Base-by-base conservation (phyloP, 2,329 filamentous ascomycete species). In the Colletotrichum nymphaeae region DNA sequence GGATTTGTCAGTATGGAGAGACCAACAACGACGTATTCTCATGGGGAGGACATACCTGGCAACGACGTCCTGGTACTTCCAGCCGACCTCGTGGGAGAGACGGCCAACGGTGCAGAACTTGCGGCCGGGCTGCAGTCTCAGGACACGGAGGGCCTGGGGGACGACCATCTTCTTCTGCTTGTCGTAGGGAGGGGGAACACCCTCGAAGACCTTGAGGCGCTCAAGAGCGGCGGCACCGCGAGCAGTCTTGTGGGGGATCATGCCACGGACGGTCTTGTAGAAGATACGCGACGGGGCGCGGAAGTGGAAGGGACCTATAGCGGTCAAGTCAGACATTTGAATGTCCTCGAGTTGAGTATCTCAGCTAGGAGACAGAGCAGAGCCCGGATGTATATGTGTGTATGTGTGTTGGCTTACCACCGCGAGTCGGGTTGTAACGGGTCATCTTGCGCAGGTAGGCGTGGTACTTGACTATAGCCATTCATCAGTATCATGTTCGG, bases 31-130 rank as follows among this genome's bases (percentile, higher is more conserved):
- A 30, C 1, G 28, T 9, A 30, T 30, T 30, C 28, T 30, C 28
- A 1, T 9, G 8, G 7, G 28, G 11, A 26, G 24, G 24, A 32
- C 32, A 83, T 89, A 98, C 95, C 94, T 95, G 83, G 93, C 93
- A 89, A 99, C 97, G 84, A 99, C 95, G 86, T 98, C 96, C 92
- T 98, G 94, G 93, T 99, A 98, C 91, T 99, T 99, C 97, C 97
- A 99, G 89, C 97, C 97, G 84, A 98, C 97, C 91, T 99, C 97
- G 88, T 98, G 95, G 88, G 94, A 97, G 84, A 99, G 90, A 88
- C 97, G 93, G 81, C 97, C 97, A 81, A 99, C 96, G 79, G 95
- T 97, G 94, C 97, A 99, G 94, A 97, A 99, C 93, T 99, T 99
- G 91, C 97, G 95, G 85, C 97, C 97, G 83, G 97, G 97, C 92